These are phyloP conservation scores for Byssoonygena ceratinophila DNA, from an alignment of 2,329 filamentous ascomycete species.

Conservation along the genomic window DNA sequence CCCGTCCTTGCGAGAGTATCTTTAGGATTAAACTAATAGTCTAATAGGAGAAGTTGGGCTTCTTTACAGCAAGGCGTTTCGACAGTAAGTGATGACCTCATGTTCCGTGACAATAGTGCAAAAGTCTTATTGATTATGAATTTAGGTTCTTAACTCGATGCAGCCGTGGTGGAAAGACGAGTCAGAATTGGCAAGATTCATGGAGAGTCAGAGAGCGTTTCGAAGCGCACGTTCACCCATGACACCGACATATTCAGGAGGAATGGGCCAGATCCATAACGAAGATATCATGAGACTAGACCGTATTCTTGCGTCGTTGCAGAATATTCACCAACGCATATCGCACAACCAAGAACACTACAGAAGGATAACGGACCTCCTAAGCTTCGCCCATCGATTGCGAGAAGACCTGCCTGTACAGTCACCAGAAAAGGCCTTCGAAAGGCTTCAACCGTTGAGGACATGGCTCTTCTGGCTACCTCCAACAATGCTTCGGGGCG, in stretches of 20 bases:
- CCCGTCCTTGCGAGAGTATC: background rate
- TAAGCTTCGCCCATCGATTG: slow-evolving; percentile 61
- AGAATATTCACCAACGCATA: slow-evolving; percentile 49
- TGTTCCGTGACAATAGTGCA: background rate
- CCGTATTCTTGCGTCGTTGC: slow-evolving; percentile 54
- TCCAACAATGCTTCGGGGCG: slow-evolving; percentile 67
- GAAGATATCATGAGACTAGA: slow-evolving; percentile 62
- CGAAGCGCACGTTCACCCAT: slow-evolving; percentile 28
- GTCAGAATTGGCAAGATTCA: slow-evolving; percentile 49
- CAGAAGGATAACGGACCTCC: slow-evolving; percentile 57
- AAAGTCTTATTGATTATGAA: background rate
- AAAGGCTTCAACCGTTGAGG: slow-evolving; percentile 74
- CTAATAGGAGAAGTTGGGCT: slow-evolving; percentile 73
- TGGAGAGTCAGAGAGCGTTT: slow-evolving; percentile 34
- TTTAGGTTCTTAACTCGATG: slow-evolving; percentile 79
- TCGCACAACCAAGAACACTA: slow-evolving; percentile 60
- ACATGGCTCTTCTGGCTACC: slow-evolving; percentile 97
- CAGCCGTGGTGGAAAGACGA: slow-evolving; percentile 74
- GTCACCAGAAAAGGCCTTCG: slow-evolving; percentile 74
- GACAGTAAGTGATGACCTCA: slow-evolving; percentile 58
- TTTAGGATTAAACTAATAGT: slow-evolving; percentile 24
- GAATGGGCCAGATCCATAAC: slow-evolving; percentile 34
- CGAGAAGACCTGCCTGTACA: slow-evolving; percentile 59
- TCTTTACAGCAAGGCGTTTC: slow-evolving; percentile 85
- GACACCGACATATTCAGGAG: slow-evolving; percentile 24